Conservation (phyloP, 192 early-diverging fungal species). For the Glomus cerebriforme region DNA sequence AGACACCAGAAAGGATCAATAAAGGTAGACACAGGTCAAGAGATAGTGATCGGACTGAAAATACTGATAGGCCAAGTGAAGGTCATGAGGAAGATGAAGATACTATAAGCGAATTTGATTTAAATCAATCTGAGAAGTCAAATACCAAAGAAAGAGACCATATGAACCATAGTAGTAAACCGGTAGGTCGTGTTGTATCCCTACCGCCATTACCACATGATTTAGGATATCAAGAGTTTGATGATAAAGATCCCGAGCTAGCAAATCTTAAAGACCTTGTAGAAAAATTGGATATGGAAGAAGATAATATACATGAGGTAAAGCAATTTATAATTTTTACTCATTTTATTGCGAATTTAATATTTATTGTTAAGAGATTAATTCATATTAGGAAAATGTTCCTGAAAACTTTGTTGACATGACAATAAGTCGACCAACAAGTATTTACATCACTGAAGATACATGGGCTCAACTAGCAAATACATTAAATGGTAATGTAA, state of each 20-base stretch:
- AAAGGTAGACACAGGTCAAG: not conserved
- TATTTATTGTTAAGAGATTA: not conserved
- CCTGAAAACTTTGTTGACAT: conserved; percentile 6
- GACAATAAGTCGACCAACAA: not conserved
- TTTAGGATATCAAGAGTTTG: conserved; percentile 5
- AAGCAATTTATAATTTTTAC: not conserved
- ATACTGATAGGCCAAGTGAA: not conserved
- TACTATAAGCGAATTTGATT: conserved; percentile 7
- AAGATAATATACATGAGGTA: conserved; percentile 4
- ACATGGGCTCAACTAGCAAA: conserved; percentile 10
- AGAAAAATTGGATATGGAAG: conserved; percentile 23
- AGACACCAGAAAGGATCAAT: not conserved
- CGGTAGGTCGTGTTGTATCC: conserved; percentile 6
- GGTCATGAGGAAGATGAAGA: not conserved
- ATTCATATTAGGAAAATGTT: not conserved
- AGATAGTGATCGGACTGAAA: not conserved
- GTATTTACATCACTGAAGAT: conserved; percentile 21
- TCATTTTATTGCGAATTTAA: not conserved
- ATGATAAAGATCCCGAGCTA: not conserved
- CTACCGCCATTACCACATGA: conserved; percentile 14
- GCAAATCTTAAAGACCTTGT: not conserved
- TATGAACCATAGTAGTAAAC: not conserved
- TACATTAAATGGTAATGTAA: conserved; percentile 5
- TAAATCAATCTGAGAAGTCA: not conserved
- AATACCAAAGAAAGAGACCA: not conserved